These are phyloP conservation scores for Penicillium macrosclerotiorum DNA, from an alignment of 495 filamentous ascomycete genomes.

Conservation along the genomic window DNA sequence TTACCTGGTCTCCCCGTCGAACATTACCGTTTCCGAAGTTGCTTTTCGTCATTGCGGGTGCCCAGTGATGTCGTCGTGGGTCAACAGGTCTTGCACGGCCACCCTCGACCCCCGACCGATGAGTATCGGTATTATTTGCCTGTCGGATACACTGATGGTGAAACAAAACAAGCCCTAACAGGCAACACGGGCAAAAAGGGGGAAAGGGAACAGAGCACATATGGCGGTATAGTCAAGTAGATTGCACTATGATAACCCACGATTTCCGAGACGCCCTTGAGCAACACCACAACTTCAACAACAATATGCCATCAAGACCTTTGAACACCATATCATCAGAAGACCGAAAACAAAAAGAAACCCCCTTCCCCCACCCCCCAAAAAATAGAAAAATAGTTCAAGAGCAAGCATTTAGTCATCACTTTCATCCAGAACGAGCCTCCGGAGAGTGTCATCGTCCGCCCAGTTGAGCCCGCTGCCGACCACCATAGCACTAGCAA, in stretches of 20 bases:
- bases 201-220: too few species aligned
- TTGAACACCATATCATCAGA: too few species aligned
- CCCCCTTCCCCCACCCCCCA: constrained; percentile 3
- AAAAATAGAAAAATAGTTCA: background rate
- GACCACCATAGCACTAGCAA: constrained; percentile 70
- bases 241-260: too few species aligned
- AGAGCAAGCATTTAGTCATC: constrained; percentile 41
- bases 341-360: too few species aligned
- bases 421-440: constrained; percentile 73
- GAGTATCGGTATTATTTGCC: constrained; percentile 4
- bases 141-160: too few species aligned
- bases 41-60: constrained; percentile 19
- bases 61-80: constrained; percentile 22
- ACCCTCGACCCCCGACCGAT: constrained; percentile 6
- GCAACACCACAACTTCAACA: too few species aligned
- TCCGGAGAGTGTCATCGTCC: constrained; percentile 62
- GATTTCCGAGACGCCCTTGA: too few species aligned
- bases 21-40: constrained; percentile 1
- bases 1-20: too few species aligned
- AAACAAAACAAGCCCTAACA: too few species aligned
- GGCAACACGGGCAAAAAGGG: too few species aligned
- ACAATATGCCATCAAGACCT: too few species aligned
- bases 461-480: constrained; percentile 86
- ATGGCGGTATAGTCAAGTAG: too few species aligned
- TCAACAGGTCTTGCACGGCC: constrained; percentile 19